Conservation (phyloP, 805 yeast species). For the Nadsonia fulvescens region DNA sequence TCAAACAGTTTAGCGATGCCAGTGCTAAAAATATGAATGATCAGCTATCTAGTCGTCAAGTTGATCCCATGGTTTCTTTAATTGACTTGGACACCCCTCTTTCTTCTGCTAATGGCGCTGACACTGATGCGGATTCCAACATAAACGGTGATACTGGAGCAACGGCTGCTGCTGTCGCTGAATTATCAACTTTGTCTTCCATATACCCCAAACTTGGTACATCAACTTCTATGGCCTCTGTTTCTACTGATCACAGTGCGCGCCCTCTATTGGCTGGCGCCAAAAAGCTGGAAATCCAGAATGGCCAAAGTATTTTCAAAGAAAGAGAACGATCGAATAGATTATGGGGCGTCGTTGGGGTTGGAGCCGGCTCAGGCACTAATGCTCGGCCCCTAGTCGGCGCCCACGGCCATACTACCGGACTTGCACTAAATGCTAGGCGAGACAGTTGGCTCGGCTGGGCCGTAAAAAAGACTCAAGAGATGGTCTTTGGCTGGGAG, state of each 20-base stretch:
- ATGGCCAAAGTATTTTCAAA: slow-evolving; percentile 14
- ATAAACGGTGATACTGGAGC: background rate
- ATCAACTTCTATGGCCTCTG: slow-evolving; percentile 4
- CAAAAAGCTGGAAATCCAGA: slow-evolving; percentile 7
- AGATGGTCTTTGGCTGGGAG: slow-evolving; percentile 40
- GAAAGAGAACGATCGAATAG: slow-evolving; percentile 7
- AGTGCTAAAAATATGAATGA: slow-evolving; percentile 5
- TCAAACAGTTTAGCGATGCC: slow-evolving; percentile 5
- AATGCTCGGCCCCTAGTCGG: slow-evolving; percentile 7
- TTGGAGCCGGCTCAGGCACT: slow-evolving; percentile 4
- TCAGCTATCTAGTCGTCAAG: too few species aligned
- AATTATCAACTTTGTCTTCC: too few species aligned
- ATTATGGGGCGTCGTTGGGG: slow-evolving; percentile 1
- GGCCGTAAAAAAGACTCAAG: slow-evolving; percentile 21
- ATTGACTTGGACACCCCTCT: too few species aligned
- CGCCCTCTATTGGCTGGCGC: slow-evolving; percentile 3
- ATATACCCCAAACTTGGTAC: slow-evolving; percentile 11
- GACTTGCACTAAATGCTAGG: slow-evolving; percentile 3
- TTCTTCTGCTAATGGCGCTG: slow-evolving; percentile 5
- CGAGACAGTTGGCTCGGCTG: slow-evolving; percentile 17
- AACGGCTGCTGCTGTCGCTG: too few species aligned
- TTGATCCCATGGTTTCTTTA: too few species aligned
- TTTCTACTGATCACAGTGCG: slow-evolving; percentile 5
- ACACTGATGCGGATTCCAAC: slow-evolving; percentile 8
- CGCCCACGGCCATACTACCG: slow-evolving; percentile 4